Evolutionary conservation across 1,139 yeast species (phyloP).

Genomic region (Nakaseomyces sp.): DNA sequence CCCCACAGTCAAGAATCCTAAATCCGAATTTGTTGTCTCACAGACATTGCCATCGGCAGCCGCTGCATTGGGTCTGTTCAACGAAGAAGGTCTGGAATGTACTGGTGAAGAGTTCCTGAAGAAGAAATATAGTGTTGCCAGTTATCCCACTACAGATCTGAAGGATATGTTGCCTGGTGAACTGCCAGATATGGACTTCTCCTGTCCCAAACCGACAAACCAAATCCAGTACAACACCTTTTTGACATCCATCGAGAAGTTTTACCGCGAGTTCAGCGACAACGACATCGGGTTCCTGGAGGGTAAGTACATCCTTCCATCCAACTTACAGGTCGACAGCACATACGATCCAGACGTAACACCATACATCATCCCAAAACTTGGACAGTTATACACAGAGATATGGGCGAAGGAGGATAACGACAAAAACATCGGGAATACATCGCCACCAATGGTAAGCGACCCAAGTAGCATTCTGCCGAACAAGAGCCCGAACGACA

Average conservation of each 20-base stretch:
- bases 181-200: slow-evolving; percentile 79
- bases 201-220: slow-evolving; percentile 76
- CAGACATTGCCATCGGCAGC: slow-evolving; percentile 69
- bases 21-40: slow-evolving; percentile 65
- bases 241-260: slow-evolving; percentile 77
- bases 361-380: slow-evolving; percentile 69
- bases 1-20: slow-evolving; percentile 61
- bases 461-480: slow-evolving; percentile 41
- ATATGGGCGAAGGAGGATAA: slow-evolving; percentile 81
- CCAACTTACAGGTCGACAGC: slow-evolving; percentile 36
- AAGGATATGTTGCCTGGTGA: slow-evolving; percentile 74
- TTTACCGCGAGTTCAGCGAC: slow-evolving; percentile 63
- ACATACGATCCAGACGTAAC: slow-evolving; percentile 58
- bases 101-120: slow-evolving; percentile 65
- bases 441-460: slow-evolving; percentile 33
- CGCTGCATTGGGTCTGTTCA: slow-evolving; percentile 55
- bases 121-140: slow-evolving; percentile 76
- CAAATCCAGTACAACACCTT: slow-evolving; percentile 91
- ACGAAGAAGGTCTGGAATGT: slow-evolving; percentile 48
- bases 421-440: slow-evolving; percentile 34
- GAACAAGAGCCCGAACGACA: slow-evolving; percentile 49
- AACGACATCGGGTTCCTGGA: slow-evolving; percentile 73
- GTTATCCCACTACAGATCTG: slow-evolving; percentile 75
- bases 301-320: slow-evolving; percentile 50
- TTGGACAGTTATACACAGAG: slow-evolving; percentile 75